Conservation (phyloP, 805 yeast genomes). For the Jamesozyma hellenica region DNA sequence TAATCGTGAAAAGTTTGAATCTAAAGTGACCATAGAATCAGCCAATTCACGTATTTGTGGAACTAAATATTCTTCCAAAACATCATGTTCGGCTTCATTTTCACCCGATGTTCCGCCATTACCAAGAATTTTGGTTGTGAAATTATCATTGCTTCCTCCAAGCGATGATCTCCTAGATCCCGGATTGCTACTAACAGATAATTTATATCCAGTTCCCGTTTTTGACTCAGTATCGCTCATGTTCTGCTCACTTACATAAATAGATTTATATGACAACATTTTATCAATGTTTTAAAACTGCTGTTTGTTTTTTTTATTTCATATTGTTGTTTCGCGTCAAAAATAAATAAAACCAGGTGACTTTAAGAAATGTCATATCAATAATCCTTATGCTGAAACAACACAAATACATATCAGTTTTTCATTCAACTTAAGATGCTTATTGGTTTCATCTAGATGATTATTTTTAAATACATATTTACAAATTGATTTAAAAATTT, state of each 20-base stretch:
- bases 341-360: too few species aligned
- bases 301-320: neutral
- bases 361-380: too few species aligned
- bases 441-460: too few species aligned
- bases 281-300: neutral
- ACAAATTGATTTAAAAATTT: too few species aligned
- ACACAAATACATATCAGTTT: too few species aligned
- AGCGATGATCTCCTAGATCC: constrained; percentile 28
- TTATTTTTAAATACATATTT: too few species aligned
- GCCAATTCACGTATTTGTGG: constrained; percentile 37
- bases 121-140: constrained; percentile 2
- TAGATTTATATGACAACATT: neutral
- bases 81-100: constrained; percentile 7
- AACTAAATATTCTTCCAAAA: constrained; percentile 29
- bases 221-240: neutral
- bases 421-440: too few species aligned
- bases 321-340: too few species aligned
- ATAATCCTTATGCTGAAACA: too few species aligned
- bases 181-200: constrained; percentile 33
- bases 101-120: constrained; percentile 5
- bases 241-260: constrained; percentile 1
- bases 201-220: constrained; percentile 27
- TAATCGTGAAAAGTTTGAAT: constrained; percentile 46
- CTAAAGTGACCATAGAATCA: constrained; percentile 46
- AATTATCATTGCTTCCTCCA: constrained; percentile 10